These are phyloP conservation scores for Metschnikowia arizonensis DNA, from an alignment of 805 yeast species.

Conservation along the genomic window DNA sequence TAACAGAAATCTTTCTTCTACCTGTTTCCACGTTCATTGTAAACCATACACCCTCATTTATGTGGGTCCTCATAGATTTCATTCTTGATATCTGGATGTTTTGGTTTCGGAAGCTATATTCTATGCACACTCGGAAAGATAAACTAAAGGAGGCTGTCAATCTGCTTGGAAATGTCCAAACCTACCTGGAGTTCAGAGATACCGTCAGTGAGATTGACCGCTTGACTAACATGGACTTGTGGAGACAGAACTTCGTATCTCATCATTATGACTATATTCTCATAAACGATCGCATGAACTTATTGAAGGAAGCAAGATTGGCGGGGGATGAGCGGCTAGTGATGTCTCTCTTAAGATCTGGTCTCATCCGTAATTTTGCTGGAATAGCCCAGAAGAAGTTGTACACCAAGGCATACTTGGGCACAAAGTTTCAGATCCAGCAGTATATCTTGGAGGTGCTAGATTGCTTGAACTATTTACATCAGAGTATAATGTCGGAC, in stretches of 20 bases:
- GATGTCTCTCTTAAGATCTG: conserved; percentile 70
- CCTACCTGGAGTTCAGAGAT: conserved; percentile 68
- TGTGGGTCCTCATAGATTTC: conserved; percentile 43
- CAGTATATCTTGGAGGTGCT: conserved; percentile 78
- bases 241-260: conserved; percentile 84
- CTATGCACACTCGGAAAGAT: conserved; percentile 35
- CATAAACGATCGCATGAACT: conserved; percentile 67
- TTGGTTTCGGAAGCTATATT: conserved; percentile 41
- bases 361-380: conserved; percentile 85
- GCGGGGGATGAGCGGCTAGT: conserved; percentile 54
- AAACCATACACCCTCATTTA: conserved; percentile 35
- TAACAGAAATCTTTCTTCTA: conserved; percentile 11
- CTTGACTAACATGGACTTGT: conserved; percentile 40
- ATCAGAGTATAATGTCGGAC: conserved; percentile 36
- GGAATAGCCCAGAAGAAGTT: conserved; percentile 78
- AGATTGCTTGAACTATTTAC: conserved; percentile 58
- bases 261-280: conserved; percentile 79
- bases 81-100: conserved; percentile 43
- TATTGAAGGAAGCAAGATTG: conserved; percentile 57
- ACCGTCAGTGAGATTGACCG: conserved; percentile 49
- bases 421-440: conserved; percentile 86
- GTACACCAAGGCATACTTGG: conserved; percentile 77
- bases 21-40: conserved; percentile 26
- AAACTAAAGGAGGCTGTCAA: conserved; percentile 47
- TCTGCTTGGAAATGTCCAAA: conserved; percentile 47